Percentiles rank a stretch among this genome's conserved stretches.
Evolutionary conservation across 495 filamentous ascomycete genomes (phyloP).

Genomic region (Bacidia rubella): DNA sequence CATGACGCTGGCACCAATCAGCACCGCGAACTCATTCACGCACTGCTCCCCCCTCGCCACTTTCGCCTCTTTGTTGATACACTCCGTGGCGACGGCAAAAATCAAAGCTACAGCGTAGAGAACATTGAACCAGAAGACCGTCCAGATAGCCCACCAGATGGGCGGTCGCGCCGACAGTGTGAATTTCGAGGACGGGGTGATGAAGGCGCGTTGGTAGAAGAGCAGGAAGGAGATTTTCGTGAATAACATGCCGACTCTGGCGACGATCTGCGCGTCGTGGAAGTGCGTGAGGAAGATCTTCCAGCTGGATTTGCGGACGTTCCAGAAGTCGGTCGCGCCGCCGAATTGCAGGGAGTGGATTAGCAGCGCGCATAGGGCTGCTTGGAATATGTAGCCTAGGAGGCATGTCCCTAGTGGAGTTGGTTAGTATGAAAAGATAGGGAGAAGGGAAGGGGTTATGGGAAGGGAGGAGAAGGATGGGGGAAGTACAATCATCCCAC

Average conservation of each 20-base stretch:
- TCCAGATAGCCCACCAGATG: constrained; percentile 18
- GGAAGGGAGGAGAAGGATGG: not conserved
- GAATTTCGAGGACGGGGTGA: constrained; percentile 25
- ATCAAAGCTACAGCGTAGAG: constrained; percentile 29
- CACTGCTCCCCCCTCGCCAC: constrained; percentile 21
- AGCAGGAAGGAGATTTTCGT: constrained; percentile 39
- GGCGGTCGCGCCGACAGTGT: no score
- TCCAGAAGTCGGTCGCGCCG: constrained; percentile 17
- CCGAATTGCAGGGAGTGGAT: constrained; percentile 14
- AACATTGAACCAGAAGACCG: constrained; percentile 30
- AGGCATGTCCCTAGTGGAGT: constrained; percentile 10
- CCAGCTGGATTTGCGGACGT: constrained; percentile 12
- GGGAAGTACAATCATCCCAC: constrained; percentile 19
- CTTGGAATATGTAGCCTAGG: constrained; percentile 13
- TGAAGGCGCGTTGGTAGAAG: constrained; percentile 37
- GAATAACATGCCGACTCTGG: constrained; percentile 29
- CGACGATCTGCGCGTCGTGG: constrained; percentile 16
- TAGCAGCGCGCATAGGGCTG: constrained; percentile 11
- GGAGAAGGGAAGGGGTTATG: no score
- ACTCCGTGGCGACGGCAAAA: constrained; percentile 32
- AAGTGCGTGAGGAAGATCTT: constrained; percentile 11
- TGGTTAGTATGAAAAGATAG: constrained; percentile 1
- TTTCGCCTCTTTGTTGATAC: constrained; percentile 24
- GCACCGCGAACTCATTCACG: constrained; percentile 28
- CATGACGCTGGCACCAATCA: constrained; percentile 38